phyloP scores from a whole-genome alignment of 1,284 basidiomycete species.

The Trichosporon faecale region DNA sequence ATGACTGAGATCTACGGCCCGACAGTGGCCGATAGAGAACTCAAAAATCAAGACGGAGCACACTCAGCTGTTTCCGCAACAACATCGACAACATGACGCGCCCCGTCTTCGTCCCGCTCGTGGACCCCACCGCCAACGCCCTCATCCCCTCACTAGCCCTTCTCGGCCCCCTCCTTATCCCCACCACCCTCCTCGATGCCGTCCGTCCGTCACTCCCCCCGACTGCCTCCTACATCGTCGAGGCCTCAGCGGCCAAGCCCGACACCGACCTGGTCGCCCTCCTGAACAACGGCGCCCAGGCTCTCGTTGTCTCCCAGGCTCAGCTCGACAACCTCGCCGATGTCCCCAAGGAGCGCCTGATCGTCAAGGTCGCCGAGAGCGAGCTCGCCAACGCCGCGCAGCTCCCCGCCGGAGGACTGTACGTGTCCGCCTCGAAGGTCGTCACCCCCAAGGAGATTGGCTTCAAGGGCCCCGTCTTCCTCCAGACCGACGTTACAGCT shows the following conservation, averaged over 20 bases:
- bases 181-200: constrained; percentile 39
- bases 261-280: constrained; percentile 63
- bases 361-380: constrained; percentile 68
- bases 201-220: constrained; percentile 42
- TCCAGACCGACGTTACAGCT: constrained; percentile 62
- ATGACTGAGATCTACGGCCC: constrained; percentile 5
- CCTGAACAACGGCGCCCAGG: constrained; percentile 73
- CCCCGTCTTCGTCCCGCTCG: constrained; percentile 52
- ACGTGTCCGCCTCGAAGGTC: constrained; percentile 30
- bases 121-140: constrained; percentile 48
- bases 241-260: constrained; percentile 57
- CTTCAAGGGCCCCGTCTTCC: constrained; percentile 52
- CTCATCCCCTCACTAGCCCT: constrained; percentile 65
- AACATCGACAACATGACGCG: constrained; percentile 39
- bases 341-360: constrained; percentile 67
- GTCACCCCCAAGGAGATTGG: constrained; percentile 67
- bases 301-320: constrained; percentile 67
- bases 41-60: constrained; percentile 4
- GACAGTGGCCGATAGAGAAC: neutral
- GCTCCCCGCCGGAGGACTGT: constrained; percentile 29
- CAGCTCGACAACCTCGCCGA: constrained; percentile 61
- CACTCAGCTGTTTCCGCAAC: neutral
- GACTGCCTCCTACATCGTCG: constrained; percentile 56
- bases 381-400: constrained; percentile 62
- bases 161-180: constrained; percentile 70